Conservation (phyloP, 495 filamentous ascomycete species). For the Penicillium lividum region DNA sequence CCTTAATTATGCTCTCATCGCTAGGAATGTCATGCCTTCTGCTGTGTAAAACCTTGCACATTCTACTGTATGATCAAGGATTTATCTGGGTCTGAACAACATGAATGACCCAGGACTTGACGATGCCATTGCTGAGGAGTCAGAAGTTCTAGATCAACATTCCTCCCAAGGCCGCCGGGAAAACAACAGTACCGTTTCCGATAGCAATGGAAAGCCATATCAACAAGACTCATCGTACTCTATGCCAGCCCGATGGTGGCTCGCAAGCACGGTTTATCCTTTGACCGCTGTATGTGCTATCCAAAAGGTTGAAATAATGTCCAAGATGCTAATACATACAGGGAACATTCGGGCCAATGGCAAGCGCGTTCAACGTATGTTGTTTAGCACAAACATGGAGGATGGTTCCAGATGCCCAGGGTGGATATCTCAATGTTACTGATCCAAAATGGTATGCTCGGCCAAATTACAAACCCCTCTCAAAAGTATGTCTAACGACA, state of each 20-base stretch:
- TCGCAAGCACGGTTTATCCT: slow-evolving; percentile 78
- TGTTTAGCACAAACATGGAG: slow-evolving; percentile 74
- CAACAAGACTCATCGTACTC: slow-evolving; percentile 5
- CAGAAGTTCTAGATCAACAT: slow-evolving; percentile 46
- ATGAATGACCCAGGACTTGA: slow-evolving; percentile 67
- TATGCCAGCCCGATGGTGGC: slow-evolving; percentile 71
- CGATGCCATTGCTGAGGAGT: slow-evolving; percentile 51
- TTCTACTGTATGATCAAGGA: neutral
- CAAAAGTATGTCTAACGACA: slow-evolving; percentile 1
- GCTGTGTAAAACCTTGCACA: neutral
- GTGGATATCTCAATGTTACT: slow-evolving; percentile 51
- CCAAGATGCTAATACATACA: slow-evolving; percentile 13
- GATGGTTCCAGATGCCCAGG: slow-evolving; percentile 54
- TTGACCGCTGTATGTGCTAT: slow-evolving; percentile 59
- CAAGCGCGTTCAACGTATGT: slow-evolving; percentile 78
- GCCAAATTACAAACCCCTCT: neutral
- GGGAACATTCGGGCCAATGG: slow-evolving; percentile 83
- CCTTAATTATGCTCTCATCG: neutral
- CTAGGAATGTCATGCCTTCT: neutral
- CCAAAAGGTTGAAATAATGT: neutral
- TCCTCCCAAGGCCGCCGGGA: slow-evolving; percentile 18
- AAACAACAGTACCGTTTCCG: slow-evolving; percentile 31
- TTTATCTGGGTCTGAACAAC: slow-evolving; percentile 3
- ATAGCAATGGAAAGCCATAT: neutral
- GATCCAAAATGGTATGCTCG: slow-evolving; percentile 68